These are phyloP conservation scores for Aspergillus sp. DNA, from an alignment of 2,329 filamentous ascomycete species.

Conservation along the genomic window DNA sequence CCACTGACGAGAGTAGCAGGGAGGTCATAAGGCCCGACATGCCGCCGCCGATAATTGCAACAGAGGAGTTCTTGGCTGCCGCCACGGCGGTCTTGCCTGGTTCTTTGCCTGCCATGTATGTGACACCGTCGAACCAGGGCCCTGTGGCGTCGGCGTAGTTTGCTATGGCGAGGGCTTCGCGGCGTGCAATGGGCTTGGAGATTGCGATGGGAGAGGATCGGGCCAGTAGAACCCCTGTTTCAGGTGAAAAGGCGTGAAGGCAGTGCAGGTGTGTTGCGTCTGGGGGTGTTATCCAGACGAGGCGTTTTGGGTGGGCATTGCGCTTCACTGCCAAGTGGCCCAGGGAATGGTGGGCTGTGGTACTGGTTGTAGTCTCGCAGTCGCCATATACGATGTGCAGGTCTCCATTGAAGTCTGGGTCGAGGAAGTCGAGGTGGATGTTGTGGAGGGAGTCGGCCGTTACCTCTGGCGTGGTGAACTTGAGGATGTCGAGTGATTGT, in stretches of 20 bases:
- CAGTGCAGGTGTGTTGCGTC: constrained; percentile 32
- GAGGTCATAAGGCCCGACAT: constrained; percentile 39
- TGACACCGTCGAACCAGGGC: constrained; percentile 43
- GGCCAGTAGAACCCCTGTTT: constrained; percentile 14
- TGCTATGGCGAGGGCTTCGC: constrained; percentile 33
- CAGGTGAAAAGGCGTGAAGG: constrained; percentile 35
- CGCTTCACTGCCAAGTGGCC: constrained; percentile 42
- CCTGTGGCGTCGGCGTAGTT: constrained; percentile 39
- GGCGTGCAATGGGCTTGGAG: constrained; percentile 15
- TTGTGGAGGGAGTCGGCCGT: constrained; percentile 49
- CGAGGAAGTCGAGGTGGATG: constrained; percentile 46
- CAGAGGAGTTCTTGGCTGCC: constrained; percentile 32
- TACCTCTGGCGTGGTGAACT: constrained; percentile 35
- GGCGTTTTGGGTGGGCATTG: constrained; percentile 43
- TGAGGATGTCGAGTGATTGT: constrained; percentile 9
- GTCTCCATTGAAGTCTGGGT: constrained; percentile 44
- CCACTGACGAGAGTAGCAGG: constrained; percentile 45
- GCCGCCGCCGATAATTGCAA: constrained; percentile 42
- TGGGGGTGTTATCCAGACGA: constrained; percentile 41
- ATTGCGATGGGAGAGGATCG: constrained; percentile 25
- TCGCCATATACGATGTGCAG: constrained; percentile 48
- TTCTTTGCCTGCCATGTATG: constrained; percentile 35
- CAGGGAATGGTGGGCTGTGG: constrained; percentile 47
- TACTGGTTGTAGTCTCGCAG: constrained; percentile 35
- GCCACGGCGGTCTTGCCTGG: constrained; percentile 24